Percentiles rank a stretch among this genome's conserved stretches.
Evolutionary conservation across 2,329 filamentous ascomycete species (phyloP).

Genomic region (Apiospora malaysiana): DNA sequence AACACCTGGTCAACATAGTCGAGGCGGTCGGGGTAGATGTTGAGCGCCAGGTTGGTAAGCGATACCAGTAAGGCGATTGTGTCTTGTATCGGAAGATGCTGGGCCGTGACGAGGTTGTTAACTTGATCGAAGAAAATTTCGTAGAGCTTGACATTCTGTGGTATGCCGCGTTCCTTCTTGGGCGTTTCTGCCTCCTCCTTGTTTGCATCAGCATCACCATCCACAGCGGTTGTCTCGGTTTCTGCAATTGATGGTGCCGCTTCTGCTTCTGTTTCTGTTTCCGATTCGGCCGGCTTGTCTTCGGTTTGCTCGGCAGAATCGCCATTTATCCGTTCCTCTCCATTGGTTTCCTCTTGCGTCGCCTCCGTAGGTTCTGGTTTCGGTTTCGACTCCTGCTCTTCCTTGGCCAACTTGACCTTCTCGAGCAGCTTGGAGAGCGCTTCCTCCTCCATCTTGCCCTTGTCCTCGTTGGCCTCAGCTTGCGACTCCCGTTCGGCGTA

Average conservation of each 20-base stretch:
- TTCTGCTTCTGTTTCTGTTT: conserved; percentile 35
- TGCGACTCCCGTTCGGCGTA: conserved; percentile 91
- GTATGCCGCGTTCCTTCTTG: conserved; percentile 60
- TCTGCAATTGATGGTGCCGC: conserved; percentile 49
- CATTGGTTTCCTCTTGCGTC: conserved; percentile 44
- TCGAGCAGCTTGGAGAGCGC: conserved; percentile 80
- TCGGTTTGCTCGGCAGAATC: conserved; percentile 41
- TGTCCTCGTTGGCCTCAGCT: conserved; percentile 71
- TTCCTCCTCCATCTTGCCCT: conserved; percentile 81
- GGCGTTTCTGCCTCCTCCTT: conserved; percentile 24
- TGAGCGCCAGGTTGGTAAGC: conserved; percentile 88
- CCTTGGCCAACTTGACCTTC: conserved; percentile 73
- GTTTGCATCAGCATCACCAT: conserved; percentile 43
- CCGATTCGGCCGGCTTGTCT: conserved; percentile 39
- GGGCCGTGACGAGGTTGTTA: conserved; percentile 88
- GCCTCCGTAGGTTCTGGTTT: conserved; percentile 24
- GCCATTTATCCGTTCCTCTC: conserved; percentile 42
- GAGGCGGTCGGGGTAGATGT: conserved; percentile 90
- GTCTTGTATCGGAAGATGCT: conserved; percentile 91
- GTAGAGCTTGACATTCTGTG: conserved; percentile 84
- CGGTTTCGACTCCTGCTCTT: conserved; percentile 46
- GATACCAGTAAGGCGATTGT: conserved; percentile 95
- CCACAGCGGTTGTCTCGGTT: conserved; percentile 54
- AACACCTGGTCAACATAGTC: conserved; percentile 97
- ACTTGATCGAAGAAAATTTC: conserved; percentile 98